Evolutionary conservation across 2,329 filamentous ascomycete genomes (phyloP), one percentile per base, ranked within the genome.

Genomic region (Trichoderma sp.): DNA sequence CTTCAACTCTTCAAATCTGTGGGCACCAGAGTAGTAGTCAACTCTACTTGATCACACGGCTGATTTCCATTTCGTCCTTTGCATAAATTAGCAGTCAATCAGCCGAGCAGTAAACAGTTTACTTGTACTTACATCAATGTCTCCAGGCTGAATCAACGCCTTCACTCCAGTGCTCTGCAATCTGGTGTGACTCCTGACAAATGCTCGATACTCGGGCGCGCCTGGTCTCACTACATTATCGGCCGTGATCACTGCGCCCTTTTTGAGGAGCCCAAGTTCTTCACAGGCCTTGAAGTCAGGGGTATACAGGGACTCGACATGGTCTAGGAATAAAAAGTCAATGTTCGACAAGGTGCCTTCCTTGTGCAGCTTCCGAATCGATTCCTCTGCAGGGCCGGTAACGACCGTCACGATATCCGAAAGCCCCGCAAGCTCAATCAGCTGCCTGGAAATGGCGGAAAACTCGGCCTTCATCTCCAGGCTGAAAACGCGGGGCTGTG

Each of bases 281-380:
- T 96, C 92, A 76, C 90, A 92, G 0, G 94, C 84, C 79, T 93
- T 93, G 70, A 95, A 79, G 74, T 96, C 93, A 0, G 86, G 84
- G 0, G 86, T 87, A 76, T 95, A 96, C 0, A 89, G 86, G 0
- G 90, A 90, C 78, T 95, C 94, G 79, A 90, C 90, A 77, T 96
- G 92, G 74, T 96, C 93, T 43, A 96, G 81, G 77, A 96, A 95
- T 78, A 94, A 82, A 49, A 94, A 79, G 73, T 93, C 91, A 70
- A 94, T 87, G 56, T 85, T 83, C 28, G 82, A 78, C 28, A 94
- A 76, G 5, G 76, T 74, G 0, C 87, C 87, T 3, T 82, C 77
- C 1, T 80, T 74, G 71, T 88, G 83, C 5, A 95, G 81, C 5
- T 87, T 84, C 59, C 84, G 83, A 56, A 95, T 82, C 0, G 88